Conservation (phyloP, 2,329 filamentous ascomycete species). For the Eutypella sp. region DNA sequence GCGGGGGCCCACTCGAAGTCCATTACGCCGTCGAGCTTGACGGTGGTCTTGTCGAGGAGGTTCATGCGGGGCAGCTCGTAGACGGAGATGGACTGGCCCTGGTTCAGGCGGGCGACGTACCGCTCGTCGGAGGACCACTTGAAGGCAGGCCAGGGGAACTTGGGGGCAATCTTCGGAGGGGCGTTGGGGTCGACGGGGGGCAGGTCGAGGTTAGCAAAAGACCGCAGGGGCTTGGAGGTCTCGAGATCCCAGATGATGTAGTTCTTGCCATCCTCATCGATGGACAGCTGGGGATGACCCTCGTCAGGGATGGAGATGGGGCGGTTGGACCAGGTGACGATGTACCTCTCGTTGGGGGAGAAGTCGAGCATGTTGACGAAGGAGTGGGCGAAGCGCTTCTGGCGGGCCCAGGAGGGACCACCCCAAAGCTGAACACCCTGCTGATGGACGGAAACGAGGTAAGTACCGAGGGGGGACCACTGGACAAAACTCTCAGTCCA, state of each 20-base stretch:
- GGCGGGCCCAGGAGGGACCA: constrained; percentile 79
- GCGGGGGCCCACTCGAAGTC: constrained; percentile 98
- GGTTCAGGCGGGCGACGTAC: constrained; percentile 89
- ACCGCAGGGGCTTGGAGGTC: constrained; percentile 82
- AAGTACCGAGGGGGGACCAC: constrained; percentile 95
- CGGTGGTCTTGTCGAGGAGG: constrained; percentile 79
- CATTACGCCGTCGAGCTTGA: constrained; percentile 95
- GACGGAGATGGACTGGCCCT: constrained; percentile 82
- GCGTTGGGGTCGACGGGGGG: constrained; percentile 57
- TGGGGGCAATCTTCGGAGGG: constrained; percentile 68
- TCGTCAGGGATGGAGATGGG: constrained; percentile 89
- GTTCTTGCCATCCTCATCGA: constrained; percentile 98
- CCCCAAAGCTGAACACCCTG: constrained; percentile 98
- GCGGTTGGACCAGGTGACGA: constrained; percentile 94
- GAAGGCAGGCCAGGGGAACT: constrained; percentile 97
- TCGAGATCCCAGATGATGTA: constrained; percentile 98
- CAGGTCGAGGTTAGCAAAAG: constrained; percentile 85
- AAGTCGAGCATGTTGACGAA: constrained; percentile 96
- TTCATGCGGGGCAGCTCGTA: constrained; percentile 89
- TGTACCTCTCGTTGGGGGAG: constrained; percentile 85
- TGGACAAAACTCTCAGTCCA: constrained; percentile 99
- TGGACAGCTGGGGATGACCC: constrained; percentile 73
- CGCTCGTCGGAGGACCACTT: constrained; percentile 99
- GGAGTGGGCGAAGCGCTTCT: constrained; percentile 90
- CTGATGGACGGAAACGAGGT: constrained; percentile 86